Base-by-base conservation (phyloP, 2,329 filamentous ascomycete species). In the Leptographium lundbergii region DNA sequence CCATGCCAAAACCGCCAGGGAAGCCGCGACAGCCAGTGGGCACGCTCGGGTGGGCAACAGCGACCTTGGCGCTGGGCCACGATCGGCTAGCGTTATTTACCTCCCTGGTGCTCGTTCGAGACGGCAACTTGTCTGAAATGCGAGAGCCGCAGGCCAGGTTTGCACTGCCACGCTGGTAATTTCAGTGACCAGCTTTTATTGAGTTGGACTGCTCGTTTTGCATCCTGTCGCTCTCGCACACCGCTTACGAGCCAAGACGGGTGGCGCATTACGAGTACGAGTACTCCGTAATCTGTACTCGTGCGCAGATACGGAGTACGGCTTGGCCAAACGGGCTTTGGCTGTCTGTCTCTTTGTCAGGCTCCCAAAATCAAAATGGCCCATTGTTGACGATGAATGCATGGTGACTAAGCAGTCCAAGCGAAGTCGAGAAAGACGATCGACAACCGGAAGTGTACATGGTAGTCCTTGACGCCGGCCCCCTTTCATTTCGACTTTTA, bases 151-250 rank as follows among this genome's bases (percentile, higher is more conserved):
- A 52, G 11, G 25, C 13, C 11, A 4, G 27, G 6, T 27, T 32
- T 52, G 53, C 53, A 55, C 53, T 39, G 53, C 53, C 53, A 55
- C 53, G 34, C 53, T 29, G n/a, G 47, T 50, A 50, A 50, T 50
- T 50, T 50, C 47, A 25, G 6, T 19, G 42, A 45, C 42, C 17
- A 9, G 42, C 39, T n/a, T 45, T 19, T 45, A 4, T 45, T n/a
- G n/a, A n/a, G n/a, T n/a, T n/a, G n/a, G n/a, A n/a, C n/a, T n/a
- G n/a, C n/a, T n/a, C n/a, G n/a, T n/a, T n/a, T n/a, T 17, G 42
- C 42, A 6, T 17, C 5, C 19, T n/a, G 42, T 22, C 19, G 42
- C 17, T n/a, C 11, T 42, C 9, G 42, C 42, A 17, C 17, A 45
- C 17, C 17, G 42, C 17, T n/a, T 45, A 45, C 17, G 42, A 45